Evolutionary conservation across 768 basidiomycete species (phyloP), one percentile per base, ranked within the genome.

Genomic region (Boletellus ananiceps): DNA sequence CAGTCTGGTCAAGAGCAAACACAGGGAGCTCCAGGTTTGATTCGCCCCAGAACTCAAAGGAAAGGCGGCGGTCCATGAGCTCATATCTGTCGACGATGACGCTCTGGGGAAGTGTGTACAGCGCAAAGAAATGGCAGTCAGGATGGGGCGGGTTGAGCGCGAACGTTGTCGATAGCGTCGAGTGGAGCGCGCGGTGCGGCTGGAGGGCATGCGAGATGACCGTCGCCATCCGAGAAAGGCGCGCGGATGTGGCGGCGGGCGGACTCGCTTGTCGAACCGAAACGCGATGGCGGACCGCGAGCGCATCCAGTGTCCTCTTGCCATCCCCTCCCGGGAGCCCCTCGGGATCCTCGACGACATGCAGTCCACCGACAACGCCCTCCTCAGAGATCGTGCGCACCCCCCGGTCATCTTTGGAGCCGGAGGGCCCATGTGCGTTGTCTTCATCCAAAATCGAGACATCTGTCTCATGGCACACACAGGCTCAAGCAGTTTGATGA

Each of bases 401-500:
- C 82, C 76, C 4, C 86, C 85, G 5, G 73, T 75, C 40, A 65
- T 75, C 37, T 89, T 89, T 60, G 83, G 83, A 16, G 88, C 87
- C 45, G 84, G 83, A 14, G 86, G 87, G 5, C 79, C 82, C n/a
- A 80, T 86, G 86, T 88, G 50, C 63, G 78, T 69, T 12, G 19
- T 8, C 23, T 37, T 36, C 12, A 45, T 46, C 6, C 16, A 27
- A 19, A 27, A 21, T 5, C 2, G 27, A 27, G 29, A 36, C 5
- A 25, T 47, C 31, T 16, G 18, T 35, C 54, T 57, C 43, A 49
- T 25, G 29, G 35, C 41, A 15, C 41, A 11, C 51, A 11, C 51
- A 90, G 87, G 83, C 68, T 91, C 57, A 89, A 86, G 72, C 75
- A 77, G 56, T 92, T 90, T 58, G 88, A 92, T 64, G 74, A 86